phyloP scores from a whole-genome alignment of 2,329 filamentous ascomycete genomes.

The Ceratocystis variospora region DNA sequence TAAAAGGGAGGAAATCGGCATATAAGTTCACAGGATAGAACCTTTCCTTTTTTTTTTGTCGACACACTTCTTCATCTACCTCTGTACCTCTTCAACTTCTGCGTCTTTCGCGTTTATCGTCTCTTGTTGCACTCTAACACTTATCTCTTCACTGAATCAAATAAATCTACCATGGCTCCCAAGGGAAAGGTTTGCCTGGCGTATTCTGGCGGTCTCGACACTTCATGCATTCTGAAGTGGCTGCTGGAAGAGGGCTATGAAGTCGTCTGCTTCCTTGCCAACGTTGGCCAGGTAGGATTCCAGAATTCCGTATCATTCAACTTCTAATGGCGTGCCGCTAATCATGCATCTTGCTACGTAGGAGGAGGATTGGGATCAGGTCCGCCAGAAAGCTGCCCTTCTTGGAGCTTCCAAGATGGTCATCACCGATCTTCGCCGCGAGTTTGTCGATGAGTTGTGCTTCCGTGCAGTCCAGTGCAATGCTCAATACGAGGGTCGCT shows the following conservation, averaged over 20 bases:
- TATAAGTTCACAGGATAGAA: background rate
- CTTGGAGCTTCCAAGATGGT: constrained; percentile 31
- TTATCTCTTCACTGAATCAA: background rate
- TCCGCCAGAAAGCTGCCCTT: constrained; percentile 30
- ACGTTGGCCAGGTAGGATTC: constrained; percentile 47
- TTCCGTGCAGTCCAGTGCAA: constrained; percentile 61
- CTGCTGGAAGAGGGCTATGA: constrained; percentile 25
- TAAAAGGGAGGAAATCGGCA: background rate
- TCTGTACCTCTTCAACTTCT: background rate
- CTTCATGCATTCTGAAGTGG: constrained; percentile 31
- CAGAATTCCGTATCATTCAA: no score
- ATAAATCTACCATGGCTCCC: constrained; percentile 12
- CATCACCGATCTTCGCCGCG: constrained; percentile 47
- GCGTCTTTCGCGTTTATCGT: background rate
- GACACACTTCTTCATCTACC: background rate
- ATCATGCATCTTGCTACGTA: background rate
- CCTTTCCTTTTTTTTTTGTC: background rate
- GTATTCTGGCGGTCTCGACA: constrained; percentile 29
- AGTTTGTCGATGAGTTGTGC: constrained; percentile 64
- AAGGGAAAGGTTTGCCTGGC: constrained; percentile 19
- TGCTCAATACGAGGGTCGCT: constrained; percentile 45
- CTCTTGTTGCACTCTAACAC: background rate
- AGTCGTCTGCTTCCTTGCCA: constrained; percentile 36
- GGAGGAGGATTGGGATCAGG: constrained; percentile 24
- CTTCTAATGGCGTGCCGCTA: background rate